Percentiles rank a stretch among this genome's conserved stretches.
phyloP scores from a whole-genome alignment of 345 rosid species.

The Schrenkiella parvula region DNA sequence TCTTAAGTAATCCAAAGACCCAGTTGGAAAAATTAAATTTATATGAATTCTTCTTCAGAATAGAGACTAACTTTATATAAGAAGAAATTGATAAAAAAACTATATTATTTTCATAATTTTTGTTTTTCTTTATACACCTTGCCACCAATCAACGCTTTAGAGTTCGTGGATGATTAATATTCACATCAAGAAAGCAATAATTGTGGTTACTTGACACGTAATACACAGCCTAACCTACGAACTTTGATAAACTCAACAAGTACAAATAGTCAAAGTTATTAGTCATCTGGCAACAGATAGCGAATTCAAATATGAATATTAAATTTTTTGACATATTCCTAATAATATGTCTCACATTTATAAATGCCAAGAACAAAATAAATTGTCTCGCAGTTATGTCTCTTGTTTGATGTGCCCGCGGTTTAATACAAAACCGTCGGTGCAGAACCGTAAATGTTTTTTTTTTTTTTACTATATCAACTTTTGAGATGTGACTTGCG shows the following conservation, averaged over 20 bases:
- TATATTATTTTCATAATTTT: background rate
- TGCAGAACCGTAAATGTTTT: background rate
- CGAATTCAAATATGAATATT: background rate
- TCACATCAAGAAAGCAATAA: background rate
- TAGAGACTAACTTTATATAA: too few species aligned
- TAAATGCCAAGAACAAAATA: slow-evolving; percentile 2
- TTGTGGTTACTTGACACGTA: slow-evolving; percentile 1
- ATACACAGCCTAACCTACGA: background rate
- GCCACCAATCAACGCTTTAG: background rate
- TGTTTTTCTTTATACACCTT: background rate
- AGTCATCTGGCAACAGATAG: background rate
- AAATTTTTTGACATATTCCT: background rate
- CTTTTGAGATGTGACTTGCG: background rate
- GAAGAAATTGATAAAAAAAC: too few species aligned
- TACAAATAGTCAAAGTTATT: background rate
- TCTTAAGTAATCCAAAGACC: too few species aligned
- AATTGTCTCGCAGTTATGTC: background rate
- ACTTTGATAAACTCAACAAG: background rate
- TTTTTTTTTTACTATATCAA: background rate
- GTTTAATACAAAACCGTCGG: slow-evolving; percentile 13
- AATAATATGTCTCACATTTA: background rate
- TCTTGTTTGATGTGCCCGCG: background rate
- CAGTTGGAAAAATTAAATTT: too few species aligned
- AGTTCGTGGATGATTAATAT: slow-evolving; percentile 2
- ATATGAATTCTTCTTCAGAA: too few species aligned